Base-by-base conservation (phyloP, 179 eudicot genomes). In the Corrigiola litoralis region DNA sequence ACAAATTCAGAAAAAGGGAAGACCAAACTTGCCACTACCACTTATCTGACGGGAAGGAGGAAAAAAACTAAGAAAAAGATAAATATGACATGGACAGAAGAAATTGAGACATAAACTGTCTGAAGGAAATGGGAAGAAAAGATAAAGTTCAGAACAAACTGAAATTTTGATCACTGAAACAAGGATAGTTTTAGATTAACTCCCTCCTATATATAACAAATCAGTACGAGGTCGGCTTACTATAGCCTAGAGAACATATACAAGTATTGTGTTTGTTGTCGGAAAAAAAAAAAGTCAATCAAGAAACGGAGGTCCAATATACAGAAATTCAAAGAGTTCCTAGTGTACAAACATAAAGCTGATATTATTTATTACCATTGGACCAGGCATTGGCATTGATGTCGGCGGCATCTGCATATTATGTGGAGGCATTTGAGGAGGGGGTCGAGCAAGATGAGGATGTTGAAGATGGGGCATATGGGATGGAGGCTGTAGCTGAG, bases 391-490 rank as follows among this genome's bases (percentile, higher is more conserved):
- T 60, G 72, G 78, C 64, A 41, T 66, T 38, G 83, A 69, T 58
- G 77, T 49, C 46, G 77, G 77, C 10, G 77, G 84, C 73, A 73
- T 61, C 25, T 71, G 84, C 87, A 84, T 90, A 75, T 83, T 84
- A 64, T 67, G 88, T 5, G 83, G 86, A 14, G 83, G 81, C 67
- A 89, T 80, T 69, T 85, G 97, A 25, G 83, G 80, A 27, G 90
- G 91, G 40, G 97, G 95, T 12, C 96, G 90, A 54, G 79, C 81
- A 58, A 90, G 73, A 80, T 86, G 89, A 48, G 85, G 84, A 74
- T 87, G 87, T 45, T 74, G 89, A 34, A 76, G 76, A 48, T 74
- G 68, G 45, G 87, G 82, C 75, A 87, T 68, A 81, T 85, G 92
- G 23, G 89, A 77, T 46, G 91, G 89, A 52, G 87, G 89, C 63